Base-by-base conservation (phyloP, 176 grass and related monocot genomes). In the Phyllostachys edulis region DNA sequence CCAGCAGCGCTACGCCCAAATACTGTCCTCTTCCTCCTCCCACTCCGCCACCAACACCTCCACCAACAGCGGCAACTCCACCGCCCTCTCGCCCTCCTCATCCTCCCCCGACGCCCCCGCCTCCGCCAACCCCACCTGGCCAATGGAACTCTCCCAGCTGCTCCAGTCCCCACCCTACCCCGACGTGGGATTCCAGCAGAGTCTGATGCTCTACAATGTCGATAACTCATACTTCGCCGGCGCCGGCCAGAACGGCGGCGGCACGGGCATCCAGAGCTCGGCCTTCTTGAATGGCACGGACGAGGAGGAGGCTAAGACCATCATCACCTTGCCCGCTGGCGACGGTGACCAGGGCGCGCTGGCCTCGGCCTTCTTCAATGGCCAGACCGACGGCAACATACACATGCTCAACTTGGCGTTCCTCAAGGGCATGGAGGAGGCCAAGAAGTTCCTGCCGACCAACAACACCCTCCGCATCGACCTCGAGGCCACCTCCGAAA, bases 371-470 rank as follows among this genome's bases (percentile, higher is more conserved):
- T 87, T 90, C 79, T 83, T 84, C 55, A 11, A 18, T 42, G 45
- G 38, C 13, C 77, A 64, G 49, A 77, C 39, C 0, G 80, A 41
- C 4, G 69, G 27, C 23, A 52, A 62, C 41, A 26, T 68, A 84
- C 80, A 77, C 26, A 83, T 85, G 79, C 75, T 83, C 56, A 71
- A 87, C 76, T 36, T 51, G 74, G 90, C 90, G 6, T 86, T 92
- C 32, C 78, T 59, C 50, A 75, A 87, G 65, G 87, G 91, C 29
- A 80, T 87, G 79, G 79, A 89, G 41, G 91, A 92, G 40, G 91
- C 84, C 64, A 82, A 26, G 9, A 89, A 87, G 57, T 90, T 92
- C 71, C 27, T 92, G 77, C 91, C 91, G 15, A 77, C 75, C 34
- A 80, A 51, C 63, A 78, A 61, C 40, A 70, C 3, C 57, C 69